phyloP scores from a whole-genome alignment of 768 basidiomycete genomes.

The Boletus rubescentipes region DNA sequence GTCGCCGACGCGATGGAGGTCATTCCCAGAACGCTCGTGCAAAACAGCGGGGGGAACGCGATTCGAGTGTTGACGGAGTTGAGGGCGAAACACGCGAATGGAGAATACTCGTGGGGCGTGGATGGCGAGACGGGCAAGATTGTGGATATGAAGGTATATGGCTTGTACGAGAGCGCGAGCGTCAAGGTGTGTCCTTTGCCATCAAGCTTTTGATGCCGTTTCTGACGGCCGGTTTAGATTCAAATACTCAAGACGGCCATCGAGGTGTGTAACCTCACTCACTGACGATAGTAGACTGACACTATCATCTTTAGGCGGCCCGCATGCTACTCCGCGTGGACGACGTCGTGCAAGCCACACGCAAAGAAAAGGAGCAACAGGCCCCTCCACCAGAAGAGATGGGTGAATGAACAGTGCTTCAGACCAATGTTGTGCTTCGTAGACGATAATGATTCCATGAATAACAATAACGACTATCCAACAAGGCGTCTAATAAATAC shows the following conservation, averaged over 20 bases:
- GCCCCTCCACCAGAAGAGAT: slow-evolving; percentile 59
- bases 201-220: background rate
- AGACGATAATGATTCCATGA: slow-evolving; percentile 7
- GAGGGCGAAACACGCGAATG: slow-evolving; percentile 92
- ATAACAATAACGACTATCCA: slow-evolving; percentile 14
- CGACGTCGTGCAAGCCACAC: slow-evolving; percentile 88
- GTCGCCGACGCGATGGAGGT: slow-evolving; percentile 98
- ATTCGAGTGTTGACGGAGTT: slow-evolving; percentile 92
- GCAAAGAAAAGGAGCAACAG: slow-evolving; percentile 59
- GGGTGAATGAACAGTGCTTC: slow-evolving; percentile 21
- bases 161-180: slow-evolving; percentile 91
- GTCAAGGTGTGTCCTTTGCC: slow-evolving; percentile 64
- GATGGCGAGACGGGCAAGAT: slow-evolving; percentile 96
- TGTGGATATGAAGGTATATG: slow-evolving; percentile 93
- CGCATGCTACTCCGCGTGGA: slow-evolving; percentile 91
- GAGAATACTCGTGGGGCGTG: slow-evolving; percentile 90
- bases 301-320: slow-evolving; percentile 55
- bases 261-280: slow-evolving; percentile 52
- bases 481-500: slow-evolving; percentile 7
- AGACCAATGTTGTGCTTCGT: background rate
- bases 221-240: slow-evolving; percentile 46
- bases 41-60: slow-evolving; percentile 94
- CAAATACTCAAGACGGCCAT: slow-evolving; percentile 98
- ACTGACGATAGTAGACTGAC: background rate
- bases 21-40: slow-evolving; percentile 90